Evolutionary conservation across 495 filamentous ascomycete genomes (phyloP), one percentile per base, ranked within the genome.

Genomic region (Aspergillus heteromorphus): DNA sequence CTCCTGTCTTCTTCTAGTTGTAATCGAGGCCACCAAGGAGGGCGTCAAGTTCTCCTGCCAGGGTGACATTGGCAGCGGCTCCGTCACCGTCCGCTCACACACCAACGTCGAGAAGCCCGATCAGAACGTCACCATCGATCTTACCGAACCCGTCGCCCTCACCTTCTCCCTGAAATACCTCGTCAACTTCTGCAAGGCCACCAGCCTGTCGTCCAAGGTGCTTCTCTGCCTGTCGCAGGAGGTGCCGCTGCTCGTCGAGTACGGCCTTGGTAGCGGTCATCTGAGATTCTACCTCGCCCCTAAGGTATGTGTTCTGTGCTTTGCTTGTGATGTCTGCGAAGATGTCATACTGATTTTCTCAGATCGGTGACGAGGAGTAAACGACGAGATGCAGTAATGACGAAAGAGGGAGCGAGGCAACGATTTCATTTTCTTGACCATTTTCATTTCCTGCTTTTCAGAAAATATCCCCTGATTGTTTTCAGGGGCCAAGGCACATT

Each of bases 81-180:
- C 91, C 20, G 89, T 97, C 56, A 95, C 91, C 11, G 85, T 99
- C 30, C 87, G 93, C 64, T 85, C 86, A 65, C 88, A 96, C 75
- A 85, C 80, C 68, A 89, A 91, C 72, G 84, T 97, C 55, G 93
- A 99, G 23, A 96, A 97, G 79, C 85, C 90, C 31, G 83, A 87
- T 0, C 73, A 85, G 64, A 89, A 91, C 65, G 85, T 97, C 65
- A 83, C 89, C 55, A 96, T 99, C 61, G 83, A 88, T 58, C 83
- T 99, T 47, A 85, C 83, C 42, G 93, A 99, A 78, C 89, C 95
- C 52, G 95, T 97, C 55, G 79, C 88, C 42, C 84, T 99, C 40
- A 99, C 92, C 29, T 99, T 99, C 82, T 97, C 93, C 41, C 88
- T 97, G 61, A 99, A 99, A 74, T 99, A 99, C 76, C 84, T 99